Evolutionary conservation across 768 basidiomycete species (phyloP), one percentile per base, ranked within the genome.

Genomic region (Lepiota venenata): DNA sequence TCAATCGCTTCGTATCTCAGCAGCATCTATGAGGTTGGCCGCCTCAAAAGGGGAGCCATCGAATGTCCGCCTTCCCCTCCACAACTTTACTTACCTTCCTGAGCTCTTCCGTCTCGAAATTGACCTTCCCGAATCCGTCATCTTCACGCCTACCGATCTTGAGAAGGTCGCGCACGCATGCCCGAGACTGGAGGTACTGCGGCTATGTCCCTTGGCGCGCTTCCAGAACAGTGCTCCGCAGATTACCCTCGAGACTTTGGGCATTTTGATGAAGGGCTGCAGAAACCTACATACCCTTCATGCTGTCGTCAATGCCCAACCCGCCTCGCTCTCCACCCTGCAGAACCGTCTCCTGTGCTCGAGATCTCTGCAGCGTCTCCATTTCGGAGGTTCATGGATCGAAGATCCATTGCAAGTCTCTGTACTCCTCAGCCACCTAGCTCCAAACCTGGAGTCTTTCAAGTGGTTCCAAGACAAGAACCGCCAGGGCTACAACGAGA

Each of bases 381-480:
- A 89, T 66, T 75, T 89, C 44, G 88, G 89, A 16, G 86, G 91
- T 68, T 91, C 88, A 37, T 84, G 81, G 78, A 75, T 83, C 52
- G 70, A 71, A 52, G 86, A 91, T 61, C 79, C 84, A n/a, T 76
- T 91, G 53, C 83, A 83, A 55, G 74, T 81, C 18, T 77, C 87
- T 25, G 83, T 91, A 60, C 76, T 87, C 54, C 76, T 91, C 57
- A 91, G 88, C 67, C 88, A 91, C 66, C 69, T 91, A 49, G 81
- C 84, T n/a, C 88, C 89, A 37, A 72, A 75, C 62, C 73, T 89
- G 42, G 87, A 90, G 63, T 74, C 69, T 22, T 67, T 91, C 48
- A 87, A 84, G 67, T 90, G 81, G 81, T 90, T 89, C 75, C 82
- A 85, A 61, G 87, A 88, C 62, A 86, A 84, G 69, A 89, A 82